Evolutionary conservation across 306 rosid species (phyloP), one percentile per base, ranked within the genome.

Genomic region (Castanea crenata): DNA sequence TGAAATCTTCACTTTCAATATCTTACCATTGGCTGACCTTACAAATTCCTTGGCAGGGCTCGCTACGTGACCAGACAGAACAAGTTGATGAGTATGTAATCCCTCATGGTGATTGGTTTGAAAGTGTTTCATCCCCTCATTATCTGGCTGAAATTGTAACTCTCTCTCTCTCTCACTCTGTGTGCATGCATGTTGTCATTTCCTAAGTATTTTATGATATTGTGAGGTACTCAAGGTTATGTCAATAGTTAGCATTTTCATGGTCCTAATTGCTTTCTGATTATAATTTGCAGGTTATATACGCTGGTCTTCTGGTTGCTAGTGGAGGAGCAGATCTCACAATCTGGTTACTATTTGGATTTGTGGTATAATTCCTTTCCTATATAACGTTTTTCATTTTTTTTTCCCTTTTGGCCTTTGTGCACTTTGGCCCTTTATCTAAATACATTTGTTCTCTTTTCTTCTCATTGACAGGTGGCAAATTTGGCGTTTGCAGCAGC

Each of bases 101-200:
- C 78, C 97, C 99, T 80, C 79, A 18, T 6, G 99, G 97, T 44
- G 97, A 91, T 83, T 94, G 97, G 99, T 94, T 94, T 71, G 87
- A 89, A 79, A 20, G 83, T 1, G 99, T 94, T 51, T 94, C 97
- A 5, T 92, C 94, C 35, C 91, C 99, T 5, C 99, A 94, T 72
- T 94, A 94, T 84, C 93, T 95, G 61, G 87, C 98, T 35, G 99
- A 92, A 88, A 91, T 92, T 31, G 99, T 92, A 90, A 86, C 59
- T 76, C 25, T 78, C 73, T 72, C 76, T 52, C n/a, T 38, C 69
- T 74, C 35, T 15, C 38, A 25, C 58, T 16, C 1, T 29, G 4
- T 4, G 3, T 8, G 16, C n/a, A 5, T 19, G 11, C 35, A 18
- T 67, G 8, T 67, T 35, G n/a, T 7, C 23, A 18, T 32, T 21